Evolutionary conservation across 108 stramenopile genomes (phyloP), one percentile per base, ranked within the genome.

Genomic region (Nitzschia sp.): DNA sequence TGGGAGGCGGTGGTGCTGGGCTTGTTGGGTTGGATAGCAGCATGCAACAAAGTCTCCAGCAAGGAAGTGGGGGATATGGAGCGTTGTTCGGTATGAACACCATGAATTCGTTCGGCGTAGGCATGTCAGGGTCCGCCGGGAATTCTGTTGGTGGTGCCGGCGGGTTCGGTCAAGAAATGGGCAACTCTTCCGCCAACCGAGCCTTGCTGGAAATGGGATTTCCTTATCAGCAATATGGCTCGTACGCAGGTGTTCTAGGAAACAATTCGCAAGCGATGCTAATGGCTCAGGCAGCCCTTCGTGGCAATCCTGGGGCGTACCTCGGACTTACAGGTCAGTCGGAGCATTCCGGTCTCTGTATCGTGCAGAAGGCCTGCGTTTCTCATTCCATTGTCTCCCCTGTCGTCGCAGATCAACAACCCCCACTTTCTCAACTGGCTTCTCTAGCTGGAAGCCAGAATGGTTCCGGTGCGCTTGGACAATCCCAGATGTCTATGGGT

Each of bases 231-330:
- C 13, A 31, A 45, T 45, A 42, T 46, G 42, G 64, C 0, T 3
- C 32, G 6, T 30, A 51, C 1, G n/a, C 18, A 18, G 30, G 26
- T 9, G 19, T 27, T 30, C 29, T 65, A 17, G 64, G 51, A 1
- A 65, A 6, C 49, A 65, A 6, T 31, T 1, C 51, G 6, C 64
- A 48, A 65, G 33, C 48, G 13, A 51, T 65, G 48, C 48, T 65
- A 1, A 65, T 53, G 28, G 64, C 64, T n/a, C 64, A 65, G 35
- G 64, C 64, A 29, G 57, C 57, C 18, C 5, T 59, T 18, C 46
- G 42, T 15, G 45, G 27, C 27, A 32, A 33, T 17, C 57, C 57
- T 15, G 57, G 28, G 27, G 23, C 38, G 19, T 62, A 62, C 60
- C 60, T 62, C 42, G 60, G 38, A 13, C 17, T 23, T n/a, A 21